Evolutionary conservation across 108 stramenopile genomes (phyloP).

Genomic region (Nitzschia inconspicua): DNA sequence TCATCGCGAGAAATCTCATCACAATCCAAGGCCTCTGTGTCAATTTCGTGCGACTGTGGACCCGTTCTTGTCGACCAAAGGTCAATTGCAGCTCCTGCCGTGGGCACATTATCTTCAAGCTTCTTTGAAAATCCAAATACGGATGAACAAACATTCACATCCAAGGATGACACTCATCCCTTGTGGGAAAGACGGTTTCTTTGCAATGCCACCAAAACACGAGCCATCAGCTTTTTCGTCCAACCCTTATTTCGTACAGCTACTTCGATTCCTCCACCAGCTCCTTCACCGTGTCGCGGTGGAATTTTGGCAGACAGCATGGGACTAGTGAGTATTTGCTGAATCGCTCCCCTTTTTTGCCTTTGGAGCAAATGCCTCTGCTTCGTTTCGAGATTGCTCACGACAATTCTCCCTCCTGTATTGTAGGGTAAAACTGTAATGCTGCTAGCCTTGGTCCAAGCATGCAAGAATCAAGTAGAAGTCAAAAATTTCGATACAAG

Average conservation of each 20-base stretch:
- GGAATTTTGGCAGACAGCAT: conserved; percentile 77
- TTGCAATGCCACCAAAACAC: conserved; percentile 19
- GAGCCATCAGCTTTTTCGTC: conserved; percentile 69
- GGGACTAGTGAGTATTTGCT: conserved; percentile 16
- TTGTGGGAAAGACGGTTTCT: conserved; percentile 68
- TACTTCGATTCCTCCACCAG: conserved; percentile 45
- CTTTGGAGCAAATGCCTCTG: background rate
- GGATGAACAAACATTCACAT: background rate
- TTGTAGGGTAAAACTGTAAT: conserved; percentile 75
- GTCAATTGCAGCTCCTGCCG: conserved; percentile 8
- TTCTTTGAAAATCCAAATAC: background rate
- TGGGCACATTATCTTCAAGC: background rate
- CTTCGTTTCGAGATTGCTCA: background rate
- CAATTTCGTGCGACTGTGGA: conserved; percentile 71
- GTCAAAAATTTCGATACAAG: conserved; percentile 32
- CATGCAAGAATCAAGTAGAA: conserved; percentile 13
- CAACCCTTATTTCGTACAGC: conserved; percentile 69
- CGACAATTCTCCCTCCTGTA: background rate
- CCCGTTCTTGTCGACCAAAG: conserved; percentile 56
- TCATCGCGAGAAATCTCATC: background rate
- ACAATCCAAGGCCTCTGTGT: background rate
- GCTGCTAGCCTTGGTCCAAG: conserved; percentile 61
- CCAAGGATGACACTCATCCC: conserved; percentile 41
- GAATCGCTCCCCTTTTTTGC: background rate
- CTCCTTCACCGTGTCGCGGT: conserved; percentile 70